phyloP scores from a whole-genome alignment of 1,139 yeast genomes.

The Taphrina flavorubra region DNA sequence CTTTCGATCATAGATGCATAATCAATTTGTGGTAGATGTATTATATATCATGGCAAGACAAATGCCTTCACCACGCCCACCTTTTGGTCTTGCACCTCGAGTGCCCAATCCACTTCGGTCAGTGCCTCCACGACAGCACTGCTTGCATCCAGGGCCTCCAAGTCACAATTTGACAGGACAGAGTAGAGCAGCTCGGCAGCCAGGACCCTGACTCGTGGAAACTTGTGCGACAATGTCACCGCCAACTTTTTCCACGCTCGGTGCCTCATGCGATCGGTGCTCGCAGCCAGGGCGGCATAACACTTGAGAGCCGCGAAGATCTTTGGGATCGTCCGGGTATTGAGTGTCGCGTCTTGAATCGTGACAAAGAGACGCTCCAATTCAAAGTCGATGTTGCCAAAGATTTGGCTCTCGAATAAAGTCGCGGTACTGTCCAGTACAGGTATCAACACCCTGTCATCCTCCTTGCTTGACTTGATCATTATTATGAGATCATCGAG shows the following conservation, averaged over 20 bases:
- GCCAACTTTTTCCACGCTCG: slow-evolving; percentile 33
- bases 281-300: slow-evolving; percentile 12
- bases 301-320: slow-evolving; percentile 18
- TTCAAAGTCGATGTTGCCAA: background rate
- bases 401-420: slow-evolving; percentile 11
- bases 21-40: too few relatives aligned
- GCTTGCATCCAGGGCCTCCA: slow-evolving; percentile 12
- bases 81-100: background rate
- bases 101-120: slow-evolving; percentile 11
- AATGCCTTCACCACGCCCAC: slow-evolving; percentile 8
- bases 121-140: slow-evolving; percentile 4
- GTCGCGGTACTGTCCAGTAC: slow-evolving; percentile 17
- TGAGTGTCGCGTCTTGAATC: slow-evolving; percentile 15
- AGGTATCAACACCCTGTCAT: slow-evolving; percentile 27
- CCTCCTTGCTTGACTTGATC: background rate
- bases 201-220: slow-evolving; percentile 25
- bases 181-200: slow-evolving; percentile 28
- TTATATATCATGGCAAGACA: background rate
- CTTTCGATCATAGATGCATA: background rate
- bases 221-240: slow-evolving; percentile 14
- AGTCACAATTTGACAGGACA: slow-evolving; percentile 11
- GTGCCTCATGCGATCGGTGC: background rate
- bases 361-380: slow-evolving; percentile 10
- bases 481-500: background rate
- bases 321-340: slow-evolving; percentile 34